Base-by-base conservation (phyloP, 352 stramenopile species). In the Pythium monospermum region DNA sequence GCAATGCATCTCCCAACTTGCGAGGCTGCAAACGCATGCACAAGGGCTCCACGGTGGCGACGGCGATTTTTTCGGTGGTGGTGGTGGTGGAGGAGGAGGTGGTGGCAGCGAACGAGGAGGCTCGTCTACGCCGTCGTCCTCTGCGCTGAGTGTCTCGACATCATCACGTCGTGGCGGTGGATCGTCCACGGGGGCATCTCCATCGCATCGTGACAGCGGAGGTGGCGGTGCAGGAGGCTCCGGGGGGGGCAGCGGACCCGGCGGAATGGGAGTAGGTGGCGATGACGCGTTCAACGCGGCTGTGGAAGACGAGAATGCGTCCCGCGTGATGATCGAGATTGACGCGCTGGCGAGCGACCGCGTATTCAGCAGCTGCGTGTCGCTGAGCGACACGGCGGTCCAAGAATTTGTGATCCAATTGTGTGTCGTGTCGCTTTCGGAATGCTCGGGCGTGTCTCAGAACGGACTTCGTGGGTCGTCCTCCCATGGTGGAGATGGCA, bases 1-100 rank as follows among this genome's bases (percentile, higher is more conserved):
- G 21, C 94, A 97, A 58, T 97, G 92, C 58, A 96, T 99, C 49
- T 99, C 94, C 4, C 95, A 99, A 66, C 75, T 99, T 26, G 94
- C 95, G n/a, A 83, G 96, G 21, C 85, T 99, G 16, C 90, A 98
- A 59, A 91, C 97, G 3, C 94, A 97, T 59, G 93, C 94, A 27
- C 95, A 96, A 23, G 96, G 96, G 0, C 46, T 86, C 72, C 67
- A 91, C 76, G 58, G 62, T 32, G n/a, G n/a, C n/a, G 76, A 90
- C 30, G 74, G 64, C 26, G 74, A 95, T 31, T 97, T 97, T 51
- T 91, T 97, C 36, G 71, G 65, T 26, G 61, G 61, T 39, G 54
- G 65, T 31, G 67, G 61, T 6, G 65, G 38, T 3, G 70, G 62
- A 19, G 64, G 64, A 31, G 55, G 66, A 27, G 63, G 57, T 8